Evolutionary conservation across 2,329 filamentous ascomycete genomes (phyloP).

Genomic region (Penicillium psychrosexuale): DNA sequence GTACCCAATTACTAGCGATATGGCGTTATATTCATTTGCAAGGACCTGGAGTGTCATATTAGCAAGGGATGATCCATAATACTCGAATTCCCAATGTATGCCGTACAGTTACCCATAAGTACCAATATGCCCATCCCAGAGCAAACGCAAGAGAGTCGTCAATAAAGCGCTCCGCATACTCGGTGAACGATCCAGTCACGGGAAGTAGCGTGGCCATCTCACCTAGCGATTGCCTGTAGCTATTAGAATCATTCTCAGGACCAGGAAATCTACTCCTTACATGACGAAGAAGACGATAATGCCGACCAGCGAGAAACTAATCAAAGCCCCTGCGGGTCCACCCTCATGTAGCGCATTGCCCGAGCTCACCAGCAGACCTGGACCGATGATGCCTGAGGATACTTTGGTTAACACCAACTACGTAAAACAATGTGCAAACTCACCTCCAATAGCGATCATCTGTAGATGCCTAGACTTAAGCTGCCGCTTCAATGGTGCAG

Average conservation of each 20-base stretch:
- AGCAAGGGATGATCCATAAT: neutral
- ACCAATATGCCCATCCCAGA: slow-evolving; percentile 68
- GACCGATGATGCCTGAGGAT: slow-evolving; percentile 56
- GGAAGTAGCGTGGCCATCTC: slow-evolving; percentile 73
- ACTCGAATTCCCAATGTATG: neutral
- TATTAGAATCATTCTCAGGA: neutral
- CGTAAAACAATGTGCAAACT: slow-evolving; percentile 49
- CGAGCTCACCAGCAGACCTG: slow-evolving; percentile 68
- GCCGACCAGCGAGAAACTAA: slow-evolving; percentile 70
- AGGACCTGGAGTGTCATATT: slow-evolving; percentile 21
- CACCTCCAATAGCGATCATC: slow-evolving; percentile 59
- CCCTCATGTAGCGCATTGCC: slow-evolving; percentile 66
- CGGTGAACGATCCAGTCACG: slow-evolving; percentile 68
- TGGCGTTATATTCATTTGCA: slow-evolving; percentile 48
- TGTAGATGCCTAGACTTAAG: slow-evolving; percentile 58
- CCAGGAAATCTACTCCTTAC: slow-evolving; percentile 12
- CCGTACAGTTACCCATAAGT: slow-evolving; percentile 43
- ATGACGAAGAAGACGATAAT: slow-evolving; percentile 58
- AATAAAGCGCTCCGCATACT: slow-evolving; percentile 66
- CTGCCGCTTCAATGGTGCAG: slow-evolving; percentile 42
- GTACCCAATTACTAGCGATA: slow-evolving; percentile 45
- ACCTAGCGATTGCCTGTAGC: slow-evolving; percentile 67
- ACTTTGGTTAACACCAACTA: neutral
- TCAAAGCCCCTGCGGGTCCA: slow-evolving; percentile 68
- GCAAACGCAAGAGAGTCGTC: slow-evolving; percentile 67